Evolutionary conservation across 768 basidiomycete species (phyloP).

Genomic region (Pholiota conissans): DNA sequence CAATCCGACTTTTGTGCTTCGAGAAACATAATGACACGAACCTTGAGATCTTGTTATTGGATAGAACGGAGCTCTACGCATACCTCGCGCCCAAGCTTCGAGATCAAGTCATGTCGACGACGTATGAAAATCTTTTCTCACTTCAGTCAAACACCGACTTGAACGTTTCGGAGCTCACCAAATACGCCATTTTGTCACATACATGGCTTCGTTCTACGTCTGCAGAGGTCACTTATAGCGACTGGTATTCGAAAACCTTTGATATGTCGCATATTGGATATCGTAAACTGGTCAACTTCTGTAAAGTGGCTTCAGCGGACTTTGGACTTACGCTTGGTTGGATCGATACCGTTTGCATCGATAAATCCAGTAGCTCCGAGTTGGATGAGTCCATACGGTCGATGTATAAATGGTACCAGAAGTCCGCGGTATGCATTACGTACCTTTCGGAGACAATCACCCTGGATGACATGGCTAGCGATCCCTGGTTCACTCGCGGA

Average conservation of each 20-base stretch:
- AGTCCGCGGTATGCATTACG: background rate
- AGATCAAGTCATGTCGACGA: background rate
- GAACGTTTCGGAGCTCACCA: no score
- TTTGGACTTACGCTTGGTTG: background rate
- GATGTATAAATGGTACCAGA: no score
- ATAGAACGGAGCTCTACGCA: no score
- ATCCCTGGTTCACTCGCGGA: no score
- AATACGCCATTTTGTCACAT: background rate
- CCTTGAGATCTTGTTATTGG: no score
- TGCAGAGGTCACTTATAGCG: background rate
- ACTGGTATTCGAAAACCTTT: background rate
- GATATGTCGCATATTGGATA: background rate
- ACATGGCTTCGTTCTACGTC: background rate
- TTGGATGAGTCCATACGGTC: no score
- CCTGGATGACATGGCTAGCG: background rate
- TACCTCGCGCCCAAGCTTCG: no score
- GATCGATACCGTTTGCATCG: no score
- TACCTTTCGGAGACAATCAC: slow-evolving; percentile 2
- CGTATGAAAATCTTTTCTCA: background rate
- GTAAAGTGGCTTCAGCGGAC: background rate
- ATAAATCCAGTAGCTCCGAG: no score
- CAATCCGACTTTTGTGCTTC: no score
- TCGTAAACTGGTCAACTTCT: background rate
- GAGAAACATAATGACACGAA: no score
- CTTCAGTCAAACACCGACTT: no score